These are phyloP conservation scores for Yarrowia hollandica DNA, from an alignment of 805 yeast genomes.

Conservation along the genomic window DNA sequence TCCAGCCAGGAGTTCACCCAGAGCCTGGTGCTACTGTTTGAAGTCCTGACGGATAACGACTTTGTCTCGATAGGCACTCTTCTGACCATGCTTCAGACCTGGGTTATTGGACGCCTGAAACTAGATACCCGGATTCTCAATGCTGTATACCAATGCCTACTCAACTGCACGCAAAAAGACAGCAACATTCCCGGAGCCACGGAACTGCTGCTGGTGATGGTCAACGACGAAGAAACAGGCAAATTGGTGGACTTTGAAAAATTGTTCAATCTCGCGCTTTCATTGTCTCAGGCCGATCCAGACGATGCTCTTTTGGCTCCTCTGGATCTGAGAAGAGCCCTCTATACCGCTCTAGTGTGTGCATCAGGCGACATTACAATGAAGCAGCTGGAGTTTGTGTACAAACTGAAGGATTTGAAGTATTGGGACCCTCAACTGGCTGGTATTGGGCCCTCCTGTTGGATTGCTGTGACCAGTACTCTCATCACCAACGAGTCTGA, in stretches of 20 bases:
- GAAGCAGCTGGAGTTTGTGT: neutral
- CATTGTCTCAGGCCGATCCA: neutral
- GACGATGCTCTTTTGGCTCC: slow-evolving; percentile 5
- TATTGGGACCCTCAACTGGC: slow-evolving; percentile 15
- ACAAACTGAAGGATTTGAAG: neutral
- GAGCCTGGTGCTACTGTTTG: neutral
- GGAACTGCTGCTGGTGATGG: slow-evolving; percentile 6
- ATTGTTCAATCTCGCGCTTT: neutral
- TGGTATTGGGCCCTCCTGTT: slow-evolving; percentile 13
- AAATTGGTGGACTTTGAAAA: slow-evolving; percentile 12
- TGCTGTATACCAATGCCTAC: slow-evolving; percentile 5
- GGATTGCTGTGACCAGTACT: slow-evolving; percentile 13
- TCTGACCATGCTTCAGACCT: slow-evolving; percentile 11
- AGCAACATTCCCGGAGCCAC: neutral
- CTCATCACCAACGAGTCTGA: slow-evolving; percentile 1
- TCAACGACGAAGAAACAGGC: slow-evolving; percentile 5
- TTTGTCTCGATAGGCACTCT: slow-evolving; percentile 9
- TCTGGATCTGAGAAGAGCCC: slow-evolving; percentile 17
- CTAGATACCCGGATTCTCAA: neutral
- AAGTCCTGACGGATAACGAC: neutral
- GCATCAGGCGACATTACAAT: slow-evolving; percentile 1
- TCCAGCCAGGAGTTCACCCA: slow-evolving; percentile 1
- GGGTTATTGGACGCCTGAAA: neutral
- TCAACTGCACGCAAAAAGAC: neutral
- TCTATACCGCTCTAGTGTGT: slow-evolving; percentile 13